These are phyloP conservation scores for Entonaema liquescens DNA, from an alignment of 495 filamentous ascomycete species.

Conservation along the genomic window DNA sequence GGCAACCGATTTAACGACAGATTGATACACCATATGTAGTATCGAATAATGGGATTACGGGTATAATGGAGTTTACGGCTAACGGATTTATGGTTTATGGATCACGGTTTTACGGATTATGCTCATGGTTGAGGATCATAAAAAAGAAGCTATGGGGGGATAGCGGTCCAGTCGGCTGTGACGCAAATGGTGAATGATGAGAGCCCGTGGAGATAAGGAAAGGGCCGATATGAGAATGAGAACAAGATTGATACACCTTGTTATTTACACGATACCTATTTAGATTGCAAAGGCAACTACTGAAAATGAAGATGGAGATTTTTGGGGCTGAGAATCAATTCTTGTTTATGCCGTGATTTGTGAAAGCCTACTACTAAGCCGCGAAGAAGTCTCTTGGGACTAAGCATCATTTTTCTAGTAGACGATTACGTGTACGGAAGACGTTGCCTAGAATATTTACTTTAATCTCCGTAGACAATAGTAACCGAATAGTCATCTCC, in stretches of 20 bases:
- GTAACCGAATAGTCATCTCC: not conserved
- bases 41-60: conserved; percentile 22
- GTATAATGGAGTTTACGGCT: conserved; percentile 33
- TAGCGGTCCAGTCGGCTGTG: not conserved
- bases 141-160: not conserved
- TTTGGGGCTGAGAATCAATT: conserved; percentile 2
- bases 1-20: conserved; percentile 17
- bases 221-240: conserved; percentile 20
- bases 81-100: conserved; percentile 27
- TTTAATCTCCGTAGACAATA: not conserved
- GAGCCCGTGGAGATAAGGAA: not conserved
- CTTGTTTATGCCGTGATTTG: not conserved
- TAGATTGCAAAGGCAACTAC: conserved; percentile 32
- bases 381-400: not conserved
- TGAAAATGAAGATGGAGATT: conserved; percentile 9
- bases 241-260: conserved; percentile 13
- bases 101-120: conserved; percentile 15
- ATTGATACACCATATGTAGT: conserved; percentile 27
- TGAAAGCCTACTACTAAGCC: not conserved
- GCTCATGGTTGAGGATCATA: not conserved
- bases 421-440: not conserved
- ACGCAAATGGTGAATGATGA: conserved; percentile 21
- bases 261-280: conserved; percentile 28
- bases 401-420: not conserved
- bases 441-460: not conserved